phyloP scores from a whole-genome alignment of 2,329 filamentous ascomycete genomes.

The Microsporum ferrugineum region DNA sequence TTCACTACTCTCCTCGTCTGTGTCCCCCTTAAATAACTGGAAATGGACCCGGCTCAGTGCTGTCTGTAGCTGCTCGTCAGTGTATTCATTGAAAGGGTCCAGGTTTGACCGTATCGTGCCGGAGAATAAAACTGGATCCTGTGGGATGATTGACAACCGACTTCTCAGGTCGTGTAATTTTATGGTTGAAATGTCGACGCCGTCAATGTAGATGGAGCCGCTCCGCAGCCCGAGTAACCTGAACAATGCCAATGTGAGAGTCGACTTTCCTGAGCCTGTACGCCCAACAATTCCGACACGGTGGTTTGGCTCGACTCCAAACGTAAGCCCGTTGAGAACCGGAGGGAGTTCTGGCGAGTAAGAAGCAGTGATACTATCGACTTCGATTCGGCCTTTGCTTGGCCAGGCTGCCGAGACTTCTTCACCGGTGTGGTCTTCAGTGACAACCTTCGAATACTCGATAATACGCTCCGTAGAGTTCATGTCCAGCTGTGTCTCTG shows the following conservation, averaged over 20 bases:
- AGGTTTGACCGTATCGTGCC: slow-evolving; percentile 87
- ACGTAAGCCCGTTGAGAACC: slow-evolving; percentile 81
- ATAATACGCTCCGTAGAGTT: slow-evolving; percentile 5
- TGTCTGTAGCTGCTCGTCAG: slow-evolving; percentile 94
- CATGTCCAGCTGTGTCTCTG: slow-evolving; percentile 1
- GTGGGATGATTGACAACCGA: slow-evolving; percentile 88
- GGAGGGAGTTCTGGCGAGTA: slow-evolving; percentile 83
- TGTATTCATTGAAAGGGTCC: slow-evolving; percentile 84
- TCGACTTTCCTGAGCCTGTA: slow-evolving; percentile 91
- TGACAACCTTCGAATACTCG: not conserved
- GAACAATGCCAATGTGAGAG: slow-evolving; percentile 86
- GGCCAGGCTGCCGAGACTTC: slow-evolving; percentile 2
- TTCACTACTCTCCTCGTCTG: not conserved
- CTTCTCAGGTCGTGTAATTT: slow-evolving; percentile 78
- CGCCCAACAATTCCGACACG: slow-evolving; percentile 93
- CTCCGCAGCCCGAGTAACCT: slow-evolving; percentile 78
- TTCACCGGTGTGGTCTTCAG: not conserved
- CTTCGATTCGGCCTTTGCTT: slow-evolving; percentile 2
- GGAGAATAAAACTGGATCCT: slow-evolving; percentile 92
- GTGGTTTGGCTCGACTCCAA: slow-evolving; percentile 73
- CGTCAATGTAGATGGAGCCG: slow-evolving; percentile 51
- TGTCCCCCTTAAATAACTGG: not conserved
- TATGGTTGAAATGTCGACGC: slow-evolving; percentile 76
- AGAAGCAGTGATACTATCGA: slow-evolving; percentile 84
- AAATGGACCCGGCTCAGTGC: slow-evolving; percentile 43